These are phyloP conservation scores for Abelmoschus esculentus DNA, from an alignment of 345 rosid species.

Conservation along the genomic window DNA sequence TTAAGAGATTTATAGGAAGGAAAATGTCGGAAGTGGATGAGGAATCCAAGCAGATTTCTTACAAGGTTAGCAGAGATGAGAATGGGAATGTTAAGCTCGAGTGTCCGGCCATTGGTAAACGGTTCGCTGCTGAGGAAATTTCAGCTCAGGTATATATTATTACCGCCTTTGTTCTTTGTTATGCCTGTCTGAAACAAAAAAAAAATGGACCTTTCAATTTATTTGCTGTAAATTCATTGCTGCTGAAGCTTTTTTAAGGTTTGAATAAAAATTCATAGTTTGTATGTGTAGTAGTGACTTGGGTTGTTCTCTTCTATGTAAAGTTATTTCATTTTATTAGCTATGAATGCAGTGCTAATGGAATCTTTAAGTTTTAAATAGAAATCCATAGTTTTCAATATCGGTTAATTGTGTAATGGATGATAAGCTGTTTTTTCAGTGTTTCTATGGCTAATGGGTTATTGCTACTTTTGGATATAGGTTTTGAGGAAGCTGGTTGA, in stretches of 20 bases:
- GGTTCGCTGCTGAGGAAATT: slow-evolving; percentile 92
- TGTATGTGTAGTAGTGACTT: too few relatives aligned
- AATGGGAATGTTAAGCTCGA: slow-evolving; percentile 95
- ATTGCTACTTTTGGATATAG: slow-evolving; percentile 28
- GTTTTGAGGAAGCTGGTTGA: slow-evolving; percentile 92
- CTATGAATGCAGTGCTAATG: too few relatives aligned
- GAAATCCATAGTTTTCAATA: too few relatives aligned
- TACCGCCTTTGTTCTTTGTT: background rate
- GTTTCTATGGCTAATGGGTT: background rate
- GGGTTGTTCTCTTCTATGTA: too few relatives aligned
- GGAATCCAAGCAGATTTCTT: slow-evolving; percentile 89
- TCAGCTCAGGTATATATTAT: slow-evolving; percentile 75
- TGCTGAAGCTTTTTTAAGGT: too few relatives aligned
- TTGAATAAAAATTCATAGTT: too few relatives aligned
- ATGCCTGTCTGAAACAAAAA: background rate
- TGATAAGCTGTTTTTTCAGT: background rate
- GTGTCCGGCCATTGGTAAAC: slow-evolving; percentile 85
- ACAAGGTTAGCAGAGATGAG: slow-evolving; percentile 75
- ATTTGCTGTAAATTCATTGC: too few relatives aligned
- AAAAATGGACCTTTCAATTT: too few relatives aligned
- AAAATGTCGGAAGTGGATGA: slow-evolving; percentile 93
- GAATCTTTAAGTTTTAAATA: background rate
- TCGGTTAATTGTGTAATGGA: background rate
- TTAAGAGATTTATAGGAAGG: slow-evolving; percentile 98
- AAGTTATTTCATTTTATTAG: too few relatives aligned